A percentile compares a stretch with the other conserved stretches of the same genome.
Evolutionary conservation across 2,329 filamentous ascomycete genomes (phyloP).

Genomic region (Neoscytalidium dimidiatum): DNA sequence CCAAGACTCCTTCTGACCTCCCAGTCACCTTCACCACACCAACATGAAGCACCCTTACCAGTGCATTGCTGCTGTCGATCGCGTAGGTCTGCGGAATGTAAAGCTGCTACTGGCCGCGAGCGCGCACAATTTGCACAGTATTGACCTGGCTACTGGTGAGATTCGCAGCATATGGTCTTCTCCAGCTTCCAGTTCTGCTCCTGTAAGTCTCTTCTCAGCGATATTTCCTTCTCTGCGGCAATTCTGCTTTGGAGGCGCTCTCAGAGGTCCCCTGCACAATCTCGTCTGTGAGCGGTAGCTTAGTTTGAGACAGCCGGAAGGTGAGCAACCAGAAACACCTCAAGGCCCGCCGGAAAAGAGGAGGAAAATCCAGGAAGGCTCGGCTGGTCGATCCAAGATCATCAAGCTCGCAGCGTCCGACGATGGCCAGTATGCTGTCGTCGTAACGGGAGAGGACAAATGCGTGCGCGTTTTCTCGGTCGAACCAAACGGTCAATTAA

Average conservation of each 20-base stretch:
- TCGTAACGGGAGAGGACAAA: conserved; percentile 90
- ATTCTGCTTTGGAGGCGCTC: background rate
- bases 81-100: conserved; percentile 19
- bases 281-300: conserved; percentile 29
- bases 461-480: conserved; percentile 79
- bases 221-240: background rate
- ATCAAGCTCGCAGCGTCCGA: conserved; percentile 66
- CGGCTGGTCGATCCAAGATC: conserved; percentile 54
- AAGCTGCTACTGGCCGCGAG: conserved; percentile 71
- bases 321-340: conserved; percentile 24
- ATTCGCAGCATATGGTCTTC: conserved; percentile 64
- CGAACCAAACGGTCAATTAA: conserved; percentile 60
- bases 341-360: conserved; percentile 43
- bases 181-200: conserved; percentile 23
- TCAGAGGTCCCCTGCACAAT: conserved; percentile 21
- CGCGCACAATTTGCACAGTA: conserved; percentile 70
- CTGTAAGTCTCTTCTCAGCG: conserved; percentile 26
- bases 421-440: conserved; percentile 69
- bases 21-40: background rate
- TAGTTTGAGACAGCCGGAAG: conserved; percentile 18
- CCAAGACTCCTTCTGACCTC: conserved; percentile 10
- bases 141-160: conserved; percentile 59
- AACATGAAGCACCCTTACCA: conserved; percentile 44
- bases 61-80: conserved; percentile 34
- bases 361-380: conserved; percentile 32